Percentiles rank a stretch among this genome's conserved stretches.
These are phyloP conservation scores for Lasiodiplodia sp. DNA, from an alignment of 2,329 filamentous ascomycete genomes.

Conservation along the genomic window DNA sequence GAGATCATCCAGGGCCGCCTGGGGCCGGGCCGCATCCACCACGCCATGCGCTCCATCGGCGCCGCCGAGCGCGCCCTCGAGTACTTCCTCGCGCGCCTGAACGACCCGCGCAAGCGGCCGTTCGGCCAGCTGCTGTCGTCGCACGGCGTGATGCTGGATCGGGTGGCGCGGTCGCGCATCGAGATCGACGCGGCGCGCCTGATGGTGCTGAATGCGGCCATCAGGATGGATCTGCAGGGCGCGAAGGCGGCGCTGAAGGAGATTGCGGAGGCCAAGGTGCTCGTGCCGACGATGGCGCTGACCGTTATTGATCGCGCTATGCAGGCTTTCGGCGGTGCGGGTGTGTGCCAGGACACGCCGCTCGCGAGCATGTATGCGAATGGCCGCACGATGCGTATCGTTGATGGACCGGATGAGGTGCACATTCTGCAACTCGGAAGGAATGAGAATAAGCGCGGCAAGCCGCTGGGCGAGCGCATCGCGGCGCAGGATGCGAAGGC, in stretches of 20 bases:
- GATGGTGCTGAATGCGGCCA: slow-evolving; percentile 90
- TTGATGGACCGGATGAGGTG: slow-evolving; percentile 96
- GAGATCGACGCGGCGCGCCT: slow-evolving; percentile 94
- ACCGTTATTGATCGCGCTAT: slow-evolving; percentile 93
- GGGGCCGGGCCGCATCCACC: slow-evolving; percentile 94
- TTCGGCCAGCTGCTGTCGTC: slow-evolving; percentile 87
- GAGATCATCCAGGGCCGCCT: slow-evolving; percentile 98
- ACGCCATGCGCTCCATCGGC: slow-evolving; percentile 95
- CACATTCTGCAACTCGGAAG: slow-evolving; percentile 76
- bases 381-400: slow-evolving; percentile 82
- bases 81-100: slow-evolving; percentile 93
- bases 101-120: slow-evolving; percentile 87
- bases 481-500: slow-evolving; percentile 70
- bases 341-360: slow-evolving; percentile 93
- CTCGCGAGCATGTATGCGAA: slow-evolving; percentile 78
- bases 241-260: slow-evolving; percentile 91
- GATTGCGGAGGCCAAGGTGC: slow-evolving; percentile 94
- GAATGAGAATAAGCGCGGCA: slow-evolving; percentile 78
- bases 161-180: slow-evolving; percentile 89
- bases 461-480: slow-evolving; percentile 67
- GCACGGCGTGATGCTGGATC: slow-evolving; percentile 94
- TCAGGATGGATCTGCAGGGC: slow-evolving; percentile 89
- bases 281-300: slow-evolving; percentile 82
- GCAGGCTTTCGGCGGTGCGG: slow-evolving; percentile 89
- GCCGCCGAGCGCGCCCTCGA: slow-evolving; percentile 90